phyloP scores from a whole-genome alignment of 441 rosid genomes.

The Mallotus repandus region DNA sequence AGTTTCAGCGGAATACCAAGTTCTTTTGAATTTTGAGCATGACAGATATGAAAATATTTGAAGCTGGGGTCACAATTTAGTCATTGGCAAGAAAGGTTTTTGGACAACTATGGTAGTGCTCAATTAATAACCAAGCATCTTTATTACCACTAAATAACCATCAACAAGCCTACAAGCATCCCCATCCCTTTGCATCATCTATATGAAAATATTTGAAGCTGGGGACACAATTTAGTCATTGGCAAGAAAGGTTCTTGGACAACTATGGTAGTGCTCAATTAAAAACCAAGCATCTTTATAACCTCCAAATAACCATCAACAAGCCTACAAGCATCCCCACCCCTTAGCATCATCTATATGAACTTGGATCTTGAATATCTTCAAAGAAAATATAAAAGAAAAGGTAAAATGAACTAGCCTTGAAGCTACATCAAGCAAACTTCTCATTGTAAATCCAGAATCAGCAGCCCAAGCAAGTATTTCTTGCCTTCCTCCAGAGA shows the following conservation, averaged over 20 bases:
- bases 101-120: not conserved
- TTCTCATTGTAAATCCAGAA: conserved; percentile 75
- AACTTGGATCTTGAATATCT: not conserved
- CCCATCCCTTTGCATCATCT: not conserved
- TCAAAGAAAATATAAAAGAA: not conserved
- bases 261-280: not conserved
- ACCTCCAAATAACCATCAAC: not conserved
- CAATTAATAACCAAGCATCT: not conserved
- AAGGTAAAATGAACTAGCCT: conserved; percentile 40
- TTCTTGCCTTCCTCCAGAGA: conserved; percentile 74
- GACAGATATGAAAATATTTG: not conserved
- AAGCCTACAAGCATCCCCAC: not conserved
- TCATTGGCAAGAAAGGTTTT: not conserved
- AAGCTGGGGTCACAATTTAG: not conserved
- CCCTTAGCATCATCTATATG: not conserved
- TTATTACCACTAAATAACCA: not conserved
- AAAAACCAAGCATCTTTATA: not conserved
- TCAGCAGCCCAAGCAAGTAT: conserved; percentile 84
- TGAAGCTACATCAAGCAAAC: conserved; percentile 94
- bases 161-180: not conserved
- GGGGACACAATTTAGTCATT: not conserved
- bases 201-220: too few relatives aligned
- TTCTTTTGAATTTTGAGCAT: not conserved
- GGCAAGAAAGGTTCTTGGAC: not conserved
- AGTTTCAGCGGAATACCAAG: not conserved